Conservation (phyloP, 768 basidiomycete species). For the Macrolepiota albuminosa region DNA sequence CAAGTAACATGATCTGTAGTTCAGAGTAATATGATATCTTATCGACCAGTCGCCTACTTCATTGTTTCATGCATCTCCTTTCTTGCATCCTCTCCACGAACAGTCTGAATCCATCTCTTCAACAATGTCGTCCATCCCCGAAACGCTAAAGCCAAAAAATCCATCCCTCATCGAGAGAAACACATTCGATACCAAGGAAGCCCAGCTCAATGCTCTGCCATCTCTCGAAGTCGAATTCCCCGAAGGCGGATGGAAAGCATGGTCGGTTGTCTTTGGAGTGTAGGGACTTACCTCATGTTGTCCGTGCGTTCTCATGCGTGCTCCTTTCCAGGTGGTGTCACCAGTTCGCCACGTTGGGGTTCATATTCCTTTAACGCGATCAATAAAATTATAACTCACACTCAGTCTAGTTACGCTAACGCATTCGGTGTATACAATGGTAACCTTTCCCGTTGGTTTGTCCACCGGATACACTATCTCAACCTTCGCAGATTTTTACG, state of each 20-base stretch:
- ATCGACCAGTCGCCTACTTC: background rate
- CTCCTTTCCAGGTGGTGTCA: slow-evolving; percentile 16
- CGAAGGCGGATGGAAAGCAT: slow-evolving; percentile 22
- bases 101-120: background rate
- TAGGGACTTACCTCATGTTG: slow-evolving; percentile 8
- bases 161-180: background rate
- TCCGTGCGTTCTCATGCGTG: background rate
- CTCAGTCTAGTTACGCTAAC: slow-evolving; percentile 16
- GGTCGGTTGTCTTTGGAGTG: slow-evolving; percentile 23
- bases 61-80: background rate
- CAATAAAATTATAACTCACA: background rate
- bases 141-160: background rate
- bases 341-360: slow-evolving; percentile 24
- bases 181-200: background rate
- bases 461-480: background rate
- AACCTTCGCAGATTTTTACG: slow-evolving; percentile 20
- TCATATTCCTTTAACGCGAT: background rate
- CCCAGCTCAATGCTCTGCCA: background rate
- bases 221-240: slow-evolving; percentile 7
- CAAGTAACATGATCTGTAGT: background rate
- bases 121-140: background rate
- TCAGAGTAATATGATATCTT: background rate
- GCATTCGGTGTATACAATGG: slow-evolving; percentile 21
- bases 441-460: background rate
- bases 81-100: background rate